phyloP scores from a whole-genome alignment of 83 land plant species.

The Picea abies region DNA sequence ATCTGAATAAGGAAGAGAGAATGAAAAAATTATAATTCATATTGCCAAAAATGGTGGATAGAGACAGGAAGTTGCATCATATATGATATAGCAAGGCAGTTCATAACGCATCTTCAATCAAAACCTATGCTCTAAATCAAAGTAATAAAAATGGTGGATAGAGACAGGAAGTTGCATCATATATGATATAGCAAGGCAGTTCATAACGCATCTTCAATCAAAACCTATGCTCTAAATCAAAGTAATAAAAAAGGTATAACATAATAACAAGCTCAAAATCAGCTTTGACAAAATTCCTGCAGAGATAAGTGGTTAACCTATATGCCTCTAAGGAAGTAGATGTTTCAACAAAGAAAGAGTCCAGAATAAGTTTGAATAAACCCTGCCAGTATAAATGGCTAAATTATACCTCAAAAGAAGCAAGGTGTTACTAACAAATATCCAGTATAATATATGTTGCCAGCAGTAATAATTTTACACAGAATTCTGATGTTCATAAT shows the following conservation, averaged over 20 bases:
- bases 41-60: too few relatives aligned
- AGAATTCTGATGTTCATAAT: too few relatives aligned
- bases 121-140: background rate
- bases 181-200: too few relatives aligned
- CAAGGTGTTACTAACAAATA: too few relatives aligned
- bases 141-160: background rate
- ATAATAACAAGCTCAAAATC: background rate
- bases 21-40: background rate
- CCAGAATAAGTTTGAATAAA: background rate
- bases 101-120: too few relatives aligned
- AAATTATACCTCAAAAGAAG: background rate
- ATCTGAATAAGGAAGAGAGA: conserved; percentile 17
- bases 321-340: background rate
- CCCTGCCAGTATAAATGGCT: background rate
- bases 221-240: background rate
- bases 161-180: too few relatives aligned
- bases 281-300: too few relatives aligned
- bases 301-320: background rate
- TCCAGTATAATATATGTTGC: too few relatives aligned
- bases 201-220: too few relatives aligned
- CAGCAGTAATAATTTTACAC: too few relatives aligned
- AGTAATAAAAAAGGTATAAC: background rate
- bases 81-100: too few relatives aligned
- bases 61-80: too few relatives aligned
- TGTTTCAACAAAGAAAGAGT: background rate